phyloP scores from a whole-genome alignment of 2,329 filamentous ascomycete species.

The Ascochyta koolunga region DNA sequence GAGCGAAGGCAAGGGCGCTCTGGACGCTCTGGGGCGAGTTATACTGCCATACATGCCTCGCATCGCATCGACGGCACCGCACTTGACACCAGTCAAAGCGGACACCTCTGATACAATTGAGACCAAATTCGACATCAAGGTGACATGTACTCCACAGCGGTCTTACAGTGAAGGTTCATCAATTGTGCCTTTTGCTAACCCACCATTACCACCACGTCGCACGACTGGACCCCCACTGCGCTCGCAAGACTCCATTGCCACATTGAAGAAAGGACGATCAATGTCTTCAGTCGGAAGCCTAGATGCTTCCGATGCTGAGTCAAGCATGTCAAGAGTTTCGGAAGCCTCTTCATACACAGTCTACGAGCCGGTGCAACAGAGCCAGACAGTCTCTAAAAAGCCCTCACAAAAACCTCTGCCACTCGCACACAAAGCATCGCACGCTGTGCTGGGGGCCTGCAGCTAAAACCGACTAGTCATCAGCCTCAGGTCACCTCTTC shows the following conservation, averaged over 20 bases:
- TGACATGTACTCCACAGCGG: conserved; percentile 6
- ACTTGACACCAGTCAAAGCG: background rate
- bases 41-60: conserved; percentile 25
- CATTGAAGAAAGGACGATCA: conserved; percentile 8
- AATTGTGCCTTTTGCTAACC: background rate
- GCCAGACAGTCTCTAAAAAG: conserved; percentile 1
- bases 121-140: background rate
- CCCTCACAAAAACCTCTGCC: conserved; percentile 20
- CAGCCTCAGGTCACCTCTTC: background rate
- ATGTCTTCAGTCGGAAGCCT: conserved; percentile 18
- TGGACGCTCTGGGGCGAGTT: conserved; percentile 24
- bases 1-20: background rate
- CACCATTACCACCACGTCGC: conserved; percentile 31
- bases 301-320: conserved; percentile 4
- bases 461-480: background rate
- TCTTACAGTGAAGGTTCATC: conserved; percentile 16
- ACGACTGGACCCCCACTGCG: conserved; percentile 16
- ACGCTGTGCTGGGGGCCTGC: conserved; percentile 11
- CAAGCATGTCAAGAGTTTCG: conserved; percentile 21
- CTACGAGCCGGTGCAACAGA: conserved; percentile 8
- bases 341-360: conserved; percentile 25
- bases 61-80: conserved; percentile 13
- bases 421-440: conserved; percentile 19
- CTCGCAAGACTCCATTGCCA: background rate
- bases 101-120: conserved; percentile 4